Conservation (phyloP, 805 yeast species). For the Candida chilensis region DNA sequence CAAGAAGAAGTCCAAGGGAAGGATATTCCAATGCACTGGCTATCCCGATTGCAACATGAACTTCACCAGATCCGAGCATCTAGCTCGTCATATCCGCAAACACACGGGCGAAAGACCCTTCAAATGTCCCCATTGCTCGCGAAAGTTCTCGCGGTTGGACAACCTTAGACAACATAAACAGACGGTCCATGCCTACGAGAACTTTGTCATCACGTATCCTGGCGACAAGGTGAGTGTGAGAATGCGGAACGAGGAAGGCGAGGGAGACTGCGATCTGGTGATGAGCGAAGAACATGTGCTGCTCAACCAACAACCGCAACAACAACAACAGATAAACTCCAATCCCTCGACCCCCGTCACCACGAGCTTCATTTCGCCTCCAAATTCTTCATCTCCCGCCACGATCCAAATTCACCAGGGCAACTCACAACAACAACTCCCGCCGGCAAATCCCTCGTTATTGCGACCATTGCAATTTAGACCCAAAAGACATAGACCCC, state of each 20-base stretch:
- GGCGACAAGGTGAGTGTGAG: neutral
- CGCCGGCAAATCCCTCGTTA: neutral
- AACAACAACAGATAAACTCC: neutral
- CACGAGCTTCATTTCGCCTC: neutral
- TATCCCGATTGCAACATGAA: slow-evolving; percentile 83
- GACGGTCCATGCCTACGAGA: slow-evolving; percentile 51
- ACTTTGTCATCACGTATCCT: slow-evolving; percentile 1
- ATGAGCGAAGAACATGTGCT: too few relatives aligned
- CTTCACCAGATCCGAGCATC: slow-evolving; percentile 84
- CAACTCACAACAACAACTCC: neutral
- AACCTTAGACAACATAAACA: slow-evolving; percentile 88
- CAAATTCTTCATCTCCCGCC: slow-evolving; percentile 1
- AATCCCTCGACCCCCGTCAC: slow-evolving; percentile 1
- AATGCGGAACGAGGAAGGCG: neutral
- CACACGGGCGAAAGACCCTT: slow-evolving; percentile 95
- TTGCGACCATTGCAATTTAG: neutral
- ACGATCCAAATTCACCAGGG: neutral
- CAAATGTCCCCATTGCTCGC: slow-evolving; percentile 73
- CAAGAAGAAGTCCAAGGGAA: slow-evolving; percentile 40
- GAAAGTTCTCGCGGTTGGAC: slow-evolving; percentile 76
- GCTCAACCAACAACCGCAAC: slow-evolving; percentile 1
- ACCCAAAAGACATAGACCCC: slow-evolving; percentile 1
- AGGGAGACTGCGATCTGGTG: too few relatives aligned
- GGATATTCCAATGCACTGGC: slow-evolving; percentile 79
- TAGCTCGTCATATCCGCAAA: slow-evolving; percentile 85